Evolutionary conservation across 176 grass and related monocot genomes (phyloP), one percentile per base, ranked within the genome.

Genomic region (Carex myosuroides): DNA sequence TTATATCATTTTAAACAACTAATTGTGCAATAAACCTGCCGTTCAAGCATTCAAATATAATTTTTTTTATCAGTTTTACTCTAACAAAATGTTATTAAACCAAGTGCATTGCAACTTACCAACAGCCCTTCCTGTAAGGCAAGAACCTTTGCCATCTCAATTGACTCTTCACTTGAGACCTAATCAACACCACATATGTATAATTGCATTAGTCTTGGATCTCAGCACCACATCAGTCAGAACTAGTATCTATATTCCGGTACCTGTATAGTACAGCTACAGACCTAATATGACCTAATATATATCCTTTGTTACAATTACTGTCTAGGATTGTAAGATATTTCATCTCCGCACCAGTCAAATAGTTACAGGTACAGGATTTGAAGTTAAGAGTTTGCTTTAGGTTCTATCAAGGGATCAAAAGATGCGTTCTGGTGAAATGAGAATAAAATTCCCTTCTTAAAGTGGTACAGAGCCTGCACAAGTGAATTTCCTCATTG

Each of bases 101-200:
- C 33, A 79, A 8, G 55, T 1, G 29, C 5, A 39, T 24, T n/a
- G 14, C 14, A 22, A 87, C 85, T 84, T 52, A 90, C 89, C 85
- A 87, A 62, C 18, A 90, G 82, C 32, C 89, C 89, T 85, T 90
- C 89, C 59, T 90, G 85, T 62, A 90, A 53, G 16, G 89, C 89
- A 41, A 90, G 89, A 70, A 85, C 82, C 85, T 90, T 90, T 58
- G 89, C 89, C 89, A 90, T 90, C 78, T 90, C 89, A 82, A 89
- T 85, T 41, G 87, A 1, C 22, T 89, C 87, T 60, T 85, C 78
- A 82, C 87, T 89, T 57, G 87, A 89, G 53, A 89, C 83, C 87
- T 89, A 80, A 52, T 13, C 35, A 81, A 75, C 39, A 46, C 10
- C 37, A 54, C 59, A 57, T 9, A 57, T 50, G 70, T 32, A 62